Base-by-base conservation (phyloP, 2,329 filamentous ascomycete species). In the Claviceps africana region DNA sequence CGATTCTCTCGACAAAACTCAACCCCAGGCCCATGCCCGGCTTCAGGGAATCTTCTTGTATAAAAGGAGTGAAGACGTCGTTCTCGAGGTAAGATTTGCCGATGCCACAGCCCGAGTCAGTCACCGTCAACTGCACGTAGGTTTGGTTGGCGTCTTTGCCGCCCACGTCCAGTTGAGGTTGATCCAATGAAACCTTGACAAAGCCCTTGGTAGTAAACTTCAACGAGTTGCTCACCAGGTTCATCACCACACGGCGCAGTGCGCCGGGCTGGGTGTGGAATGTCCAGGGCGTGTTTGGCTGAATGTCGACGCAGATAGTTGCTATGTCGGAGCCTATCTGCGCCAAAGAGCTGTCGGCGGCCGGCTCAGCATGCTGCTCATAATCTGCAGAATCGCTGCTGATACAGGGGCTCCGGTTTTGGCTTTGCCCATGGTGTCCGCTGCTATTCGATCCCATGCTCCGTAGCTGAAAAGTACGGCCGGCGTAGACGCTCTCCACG, bases 71-170 rank as follows among this genome's bases (percentile, higher is more conserved):
- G 59, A 82, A 87, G 0, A 86, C 64, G 15, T 74, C 72, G 9
- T 77, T 74, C 21, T 75, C 70, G 11, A 85, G 65, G 56, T 79
- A 87, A 10, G 83, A 77, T 6, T 77, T 69, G 0, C 75, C 75
- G 35, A 87, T 87, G 1, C 83, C 84, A 45, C 73, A 74, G 1
- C 83, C 84, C 0, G 83, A 82, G 57, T 87, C 83, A 0, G 71
- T 69, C 1, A 87, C 75, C 0, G 70, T 75, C 6, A 82, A 58
- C 0, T 57, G 39, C 43, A 53, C 52, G 48, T 37, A 44, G 2
- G 52, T 62, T 3, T 66, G 56, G 10, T 55, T 52, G 7, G 54
- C 50, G 17, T 58, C 54, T 0, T 51, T 53, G 7, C 45, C 53
- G 1, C 19, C 44, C 4, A 33, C 5, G 6, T 21, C 19, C 31